Conservation (phyloP, 2,329 filamentous ascomycete species). For the Xylariaceae sp. region DNA sequence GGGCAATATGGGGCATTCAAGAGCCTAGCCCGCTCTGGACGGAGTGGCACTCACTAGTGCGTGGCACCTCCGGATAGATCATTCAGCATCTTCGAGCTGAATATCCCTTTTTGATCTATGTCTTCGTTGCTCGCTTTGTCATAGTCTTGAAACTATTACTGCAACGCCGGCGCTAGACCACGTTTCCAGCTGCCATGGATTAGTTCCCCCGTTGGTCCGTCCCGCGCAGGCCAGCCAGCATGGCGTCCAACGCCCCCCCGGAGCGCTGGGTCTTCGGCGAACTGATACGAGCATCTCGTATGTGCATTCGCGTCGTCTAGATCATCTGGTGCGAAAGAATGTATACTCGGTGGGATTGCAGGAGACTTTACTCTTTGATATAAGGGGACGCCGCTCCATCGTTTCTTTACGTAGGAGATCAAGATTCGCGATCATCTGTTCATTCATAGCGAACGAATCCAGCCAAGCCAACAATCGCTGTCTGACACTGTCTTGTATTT, state of each 20-base stretch:
- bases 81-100: not conserved
- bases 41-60: not conserved
- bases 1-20: not conserved
- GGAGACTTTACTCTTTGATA: not conserved
- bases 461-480: not conserved
- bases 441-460: not conserved
- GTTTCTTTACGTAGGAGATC: not conserved
- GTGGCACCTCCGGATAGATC: not conserved
- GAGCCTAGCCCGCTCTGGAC: slow-evolving; percentile 1
- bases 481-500: not conserved
- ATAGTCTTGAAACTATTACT: not conserved
- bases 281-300: not conserved
- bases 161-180: not conserved
- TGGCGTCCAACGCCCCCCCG: not conserved
- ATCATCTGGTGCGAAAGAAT: not conserved
- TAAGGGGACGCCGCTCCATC: not conserved
- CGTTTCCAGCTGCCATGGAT: not conserved
- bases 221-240: not conserved
- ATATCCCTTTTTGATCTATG: not conserved
- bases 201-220: not conserved
- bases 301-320: not conserved
- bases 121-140: not conserved
- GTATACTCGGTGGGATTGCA: not conserved
- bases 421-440: not conserved
- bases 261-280: not conserved